Evolutionary conservation across 176 grass and related monocot genomes (phyloP), one percentile per base, ranked within the genome.

Genomic region (Triticum timopheevii): DNA sequence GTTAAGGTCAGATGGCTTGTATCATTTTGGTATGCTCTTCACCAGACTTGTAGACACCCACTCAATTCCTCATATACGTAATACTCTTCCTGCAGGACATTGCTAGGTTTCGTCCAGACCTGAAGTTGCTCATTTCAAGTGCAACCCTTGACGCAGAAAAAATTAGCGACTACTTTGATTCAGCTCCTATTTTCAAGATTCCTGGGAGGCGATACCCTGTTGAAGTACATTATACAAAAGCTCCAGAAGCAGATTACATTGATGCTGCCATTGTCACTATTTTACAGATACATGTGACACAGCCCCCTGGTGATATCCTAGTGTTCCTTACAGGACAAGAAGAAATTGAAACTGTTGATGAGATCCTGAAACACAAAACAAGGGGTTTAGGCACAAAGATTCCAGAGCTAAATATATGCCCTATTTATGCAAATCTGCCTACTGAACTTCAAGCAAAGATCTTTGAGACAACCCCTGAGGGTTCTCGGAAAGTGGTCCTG

Each of bases 371-470:
- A 77, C 96, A 94, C 79, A 90, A 90, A 64, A 98, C 92, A 78
- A 90, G 88, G 75, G 93, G 96, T 82, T 90, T 98, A 65, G 96
- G 96, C 68, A 95, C 96, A 31, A 98, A 98, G 91, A 98, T 98
- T 74, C 74, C 93, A 27, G 96, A 98, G 80, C 80, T 98, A 34
- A 88, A 95, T 74, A 98, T 98, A 39, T 98, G 93, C 52, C 96
- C 96, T 23, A 98, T 98, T 62, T 98, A 95, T 82, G 96, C 96
- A 58, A 95, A 98, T 77, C 82, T 98, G 19, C 93, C 96, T 30
- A 98, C 96, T 30, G 96, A 98, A 69, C 91, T 98, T 59, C 96
- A 98, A 85, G 91, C 96, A 25, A 98, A 98, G 74, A 98, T 98
- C 79, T 98, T 98, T 86, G 96, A 95, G 64, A 82, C 86, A 27